Evolutionary conservation across 768 basidiomycete species (phyloP), one percentile per base, ranked within the genome.

Genomic region (Tylopilus cervinicoccineus): DNA sequence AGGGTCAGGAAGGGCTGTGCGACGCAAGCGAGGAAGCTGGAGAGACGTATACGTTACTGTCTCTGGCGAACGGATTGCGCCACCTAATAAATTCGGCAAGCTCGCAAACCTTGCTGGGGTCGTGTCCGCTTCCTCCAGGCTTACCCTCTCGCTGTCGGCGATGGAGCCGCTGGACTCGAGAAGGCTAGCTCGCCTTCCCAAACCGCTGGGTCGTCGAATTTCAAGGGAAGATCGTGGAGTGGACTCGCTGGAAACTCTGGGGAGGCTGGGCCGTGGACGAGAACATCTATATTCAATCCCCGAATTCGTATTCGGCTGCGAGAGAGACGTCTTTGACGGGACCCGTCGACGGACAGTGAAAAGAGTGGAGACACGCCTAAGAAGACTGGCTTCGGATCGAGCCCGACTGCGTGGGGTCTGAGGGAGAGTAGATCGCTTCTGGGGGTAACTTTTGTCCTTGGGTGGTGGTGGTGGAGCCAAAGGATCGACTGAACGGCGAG

Each of bases 191-290:
- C 67, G 60, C 39, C 66, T 53, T 26, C 65, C 65, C 16, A 66
- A 32, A 26, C 65, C 65, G 17, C 65, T 66, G 10, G 65, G 65
- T 13, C 64, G 61, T 28, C 65, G 62, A 31, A 66, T 66, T 49
- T 66, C 65, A 2, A 66, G 62, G 16, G 67, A 68, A 23, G 62
- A 57, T 11, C 45, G 42, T 8, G 56, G 43, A 6, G 53, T 55
- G 2, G 60, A 56, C 33, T 50, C 51, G 45, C 50, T 60, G 13
- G 65, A 66, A n/a, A 51, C 17, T 24, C 64, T 51, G 2, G 66
- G 48, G 29, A 65, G 54, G 5, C 32, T 11, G 12, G 43, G 13
- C 32, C 53, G 38, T 4, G 56, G 51, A 8, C 41, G 40, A 0
- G 67, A 17, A 23, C 40, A 54, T 28, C 47, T 51, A 24, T 54